Base-by-base conservation (phyloP, 2,329 filamentous ascomycete species). In the Ascochyta viciae-villosae region DNA sequence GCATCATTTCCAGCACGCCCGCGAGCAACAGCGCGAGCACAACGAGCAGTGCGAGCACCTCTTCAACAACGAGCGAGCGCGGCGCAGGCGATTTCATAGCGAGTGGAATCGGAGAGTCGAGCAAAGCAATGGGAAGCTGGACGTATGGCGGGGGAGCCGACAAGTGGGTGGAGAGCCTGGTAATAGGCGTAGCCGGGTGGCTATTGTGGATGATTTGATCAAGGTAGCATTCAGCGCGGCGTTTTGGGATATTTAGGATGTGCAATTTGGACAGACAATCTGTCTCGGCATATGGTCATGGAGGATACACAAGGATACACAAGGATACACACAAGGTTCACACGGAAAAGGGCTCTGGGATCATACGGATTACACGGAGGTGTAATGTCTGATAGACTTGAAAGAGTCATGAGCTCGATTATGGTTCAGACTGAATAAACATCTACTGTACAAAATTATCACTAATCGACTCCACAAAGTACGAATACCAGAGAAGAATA, bases 111-210 rank as follows among this genome's bases (percentile, higher is more conserved):
- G 39, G 54, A 12, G 48, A 57, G 40, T 29, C 54, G 13, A 52
- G 53, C 24, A 54, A 29, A n/a, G 64, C 57, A 19, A 47, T 43
- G 2, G 43, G 44, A 26, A 44, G 48, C 24, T 24, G 40, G 50
- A 26, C 39, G 6, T 42, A 58, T 29, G 24, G 47, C 19, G 38
- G 57, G 13, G 67, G 66, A 12, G 31, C 68, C 0, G 69, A 71
- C 22, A 68, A 54, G 37, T 70, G 64, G 66, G 48, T 62, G 6
- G 71, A 74, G 51, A 58, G 61, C 12, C 0, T 69, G 10, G 33
- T 73, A 2, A 52, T 75, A 10, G 68, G 66, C 1, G 29, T 62
- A 13, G 68, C 66, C 0, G 71, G 72, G 6, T 75, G 71, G 70
- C 8, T 71, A 10, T 5, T 72, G 4, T 45, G 70, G 57, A 24